Evolutionary conservation across 306 rosid species (phyloP), one percentile per base, ranked within the genome.

Genomic region (Neltuma alba): DNA sequence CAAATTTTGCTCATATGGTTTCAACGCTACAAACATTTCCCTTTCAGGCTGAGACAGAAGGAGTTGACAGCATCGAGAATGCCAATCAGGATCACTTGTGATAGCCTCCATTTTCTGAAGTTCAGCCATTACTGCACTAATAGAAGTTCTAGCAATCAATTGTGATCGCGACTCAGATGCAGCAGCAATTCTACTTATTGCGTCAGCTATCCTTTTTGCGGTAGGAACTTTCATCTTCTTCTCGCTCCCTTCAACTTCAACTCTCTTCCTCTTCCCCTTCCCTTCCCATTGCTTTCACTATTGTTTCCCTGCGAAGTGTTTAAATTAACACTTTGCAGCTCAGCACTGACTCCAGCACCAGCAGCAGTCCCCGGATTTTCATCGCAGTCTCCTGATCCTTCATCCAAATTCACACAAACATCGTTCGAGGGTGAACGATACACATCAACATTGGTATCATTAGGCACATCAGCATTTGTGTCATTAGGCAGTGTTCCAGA

Each of bases 1-100:
- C 41, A 31, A 14, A 6, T 15, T 63, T 63, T 63, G 12, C 44
- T 63, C 70, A 30, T 15, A 33, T 0, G 41, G 41, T 34, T 63
- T 33, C 23, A 33, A 63, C 13, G 70, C 40, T 34, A 63, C 44
- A 63, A 63, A 63, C 42, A 33, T 63, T 16, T 63, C 70, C 23
- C 70, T 63, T 63, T 20, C 70, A 14, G 70, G 25, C 70, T 63
- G 37, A 0, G 37, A 63, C 70, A 63, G 37, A 20, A 63, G 20
- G 5, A 63, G 41, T 16, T 63, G 70, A 34, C 70, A 63, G 41
- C 70, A 63, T 33, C 41, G 23, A 34, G 70, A 30, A 63, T 63
- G 70, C 70, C 27, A 63, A 15, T 63, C 70, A 63, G 42, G 70
- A 33, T 63, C 23, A 63, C 41, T 63, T 30, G 70, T 16, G 37